Base-by-base conservation (phyloP, 441 rosid genomes). In the Pelargonium fulgidum region DNA sequence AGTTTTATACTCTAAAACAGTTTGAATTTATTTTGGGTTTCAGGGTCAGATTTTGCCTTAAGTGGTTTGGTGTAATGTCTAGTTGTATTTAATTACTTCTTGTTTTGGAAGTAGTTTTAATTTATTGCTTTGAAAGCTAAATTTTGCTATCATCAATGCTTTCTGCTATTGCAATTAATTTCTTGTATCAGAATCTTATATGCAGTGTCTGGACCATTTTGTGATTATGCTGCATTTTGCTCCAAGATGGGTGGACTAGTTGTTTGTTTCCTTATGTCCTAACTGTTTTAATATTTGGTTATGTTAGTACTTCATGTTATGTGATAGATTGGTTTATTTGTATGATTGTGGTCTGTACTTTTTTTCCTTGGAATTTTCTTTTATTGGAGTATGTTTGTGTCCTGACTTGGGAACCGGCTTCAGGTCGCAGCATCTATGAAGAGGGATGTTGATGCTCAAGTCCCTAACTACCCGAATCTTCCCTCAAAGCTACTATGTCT, bases 391-490 rank as follows among this genome's bases (percentile, higher is more conserved):
- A 66, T 61, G 33, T 45, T 10, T 42, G 68, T 70, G 45, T 22
- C 22, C 69, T 68, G 65, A 68, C 52, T 70, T 56, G 7, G 33
- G 68, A 33, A 22, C 61, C 9, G 78, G 66, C 29, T 13, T 66
- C 89, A 91, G 97, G 99, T 93, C 63, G 97, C 96, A 10, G 95
- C 93, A 47, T 88, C 99, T 7, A 84, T 91, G 97, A 87, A 87
- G 83, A 93, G 86, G 77, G 89, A 88, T 73, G 82, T 80, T 17
- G 90, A 88, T 66, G 82, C 85, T 69, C 91, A 84, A 73, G 84
- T 86, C 24, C 99, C 97, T 47, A 89, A 83, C 77, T 93, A 93
- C 73, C 92, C 99, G 2, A 89, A 86, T 79, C 96, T 93, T 81
- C 90, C 92, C 42, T 82, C 97, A 13, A 86, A 89, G 86, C 81